Evolutionary conservation across 305 asterid species (phyloP), one percentile per base, ranked within the genome.

Genomic region (Rubia balearica): DNA sequence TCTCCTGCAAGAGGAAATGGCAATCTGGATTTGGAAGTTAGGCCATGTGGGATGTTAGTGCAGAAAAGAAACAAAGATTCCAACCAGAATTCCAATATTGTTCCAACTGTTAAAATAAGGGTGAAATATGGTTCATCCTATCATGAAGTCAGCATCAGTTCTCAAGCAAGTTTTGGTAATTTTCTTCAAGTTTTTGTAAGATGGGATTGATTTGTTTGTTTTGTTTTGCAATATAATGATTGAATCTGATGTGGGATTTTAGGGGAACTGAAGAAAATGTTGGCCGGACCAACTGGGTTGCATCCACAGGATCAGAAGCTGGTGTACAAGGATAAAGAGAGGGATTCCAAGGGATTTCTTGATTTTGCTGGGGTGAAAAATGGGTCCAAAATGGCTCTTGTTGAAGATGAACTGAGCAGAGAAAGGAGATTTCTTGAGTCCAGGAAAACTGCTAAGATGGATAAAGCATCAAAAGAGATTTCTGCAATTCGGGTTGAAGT

Each of bases 21-120:
- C 13, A 56, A 38, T 21, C 83, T 36, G 70, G 85, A 76, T 65
- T 83, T 88, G 95, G 98, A 90, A 66, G 76, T 88, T 22, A 79
- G 96, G 84, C 97, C 97, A 0, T 88, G 97, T 4, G 97, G 98
- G 65, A 93, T 93, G 98, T 61, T 93, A 75, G 98, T 93, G 9
- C 98, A 93, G 73, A 76, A 81, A 75, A 84, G 98, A 51, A 92
- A 33, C 68, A 82, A 88, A n/a, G 97, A 90, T 80, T 80, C 79
- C 4, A 81, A 82, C 59, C 87, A 81, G 10, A 83, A 72, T 73
- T 48, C 80, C 5, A 71, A 36, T 72, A 65, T 46, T 55, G 83
- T 76, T 68, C 88, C 92, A 14, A 84, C 75, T 53, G 83, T 87
- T 79, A 84, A 69, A 79, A 84, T 90, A 70, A 79, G 73, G 74